Conservation (phyloP, 176 grass and related monocot species). For the Carex littledalei region DNA sequence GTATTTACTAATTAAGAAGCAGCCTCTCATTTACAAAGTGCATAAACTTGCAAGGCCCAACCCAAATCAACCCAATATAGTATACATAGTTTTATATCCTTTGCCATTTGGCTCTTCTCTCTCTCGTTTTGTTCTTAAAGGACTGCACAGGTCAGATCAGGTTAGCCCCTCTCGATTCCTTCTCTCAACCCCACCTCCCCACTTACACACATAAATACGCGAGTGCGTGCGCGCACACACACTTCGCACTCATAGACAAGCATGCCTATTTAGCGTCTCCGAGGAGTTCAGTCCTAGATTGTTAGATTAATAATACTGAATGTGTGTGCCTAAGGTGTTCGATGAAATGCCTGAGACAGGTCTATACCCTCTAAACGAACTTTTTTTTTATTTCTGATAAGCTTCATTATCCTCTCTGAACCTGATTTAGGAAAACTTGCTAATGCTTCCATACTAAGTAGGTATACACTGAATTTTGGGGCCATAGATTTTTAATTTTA, state of each 20-base stretch:
- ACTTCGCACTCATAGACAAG: neutral
- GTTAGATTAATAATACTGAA: neutral
- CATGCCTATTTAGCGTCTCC: neutral
- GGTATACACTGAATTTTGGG: neutral
- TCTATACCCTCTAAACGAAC: neutral
- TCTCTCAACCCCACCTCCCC: neutral
- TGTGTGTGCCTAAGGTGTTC: slow-evolving; percentile 8
- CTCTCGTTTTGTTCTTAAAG: neutral
- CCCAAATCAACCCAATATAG: neutral
- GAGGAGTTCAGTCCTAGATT: neutral
- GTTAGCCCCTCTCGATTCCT: neutral
- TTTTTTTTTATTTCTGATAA: neutral
- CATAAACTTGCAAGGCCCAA: neutral
- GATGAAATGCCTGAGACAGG: slow-evolving; percentile 16
- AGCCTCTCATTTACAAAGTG: neutral
- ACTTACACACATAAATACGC: neutral
- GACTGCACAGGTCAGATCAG: neutral
- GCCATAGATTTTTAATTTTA: neutral
- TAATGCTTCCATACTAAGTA: neutral
- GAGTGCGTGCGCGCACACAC: neutral
- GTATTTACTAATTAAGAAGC: no score
- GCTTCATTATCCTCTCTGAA: neutral
- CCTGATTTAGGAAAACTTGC: neutral
- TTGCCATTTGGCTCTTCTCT: neutral
- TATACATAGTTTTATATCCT: neutral